phyloP scores from a whole-genome alignment of 345 rosid genomes.

The Syzygium grande region DNA sequence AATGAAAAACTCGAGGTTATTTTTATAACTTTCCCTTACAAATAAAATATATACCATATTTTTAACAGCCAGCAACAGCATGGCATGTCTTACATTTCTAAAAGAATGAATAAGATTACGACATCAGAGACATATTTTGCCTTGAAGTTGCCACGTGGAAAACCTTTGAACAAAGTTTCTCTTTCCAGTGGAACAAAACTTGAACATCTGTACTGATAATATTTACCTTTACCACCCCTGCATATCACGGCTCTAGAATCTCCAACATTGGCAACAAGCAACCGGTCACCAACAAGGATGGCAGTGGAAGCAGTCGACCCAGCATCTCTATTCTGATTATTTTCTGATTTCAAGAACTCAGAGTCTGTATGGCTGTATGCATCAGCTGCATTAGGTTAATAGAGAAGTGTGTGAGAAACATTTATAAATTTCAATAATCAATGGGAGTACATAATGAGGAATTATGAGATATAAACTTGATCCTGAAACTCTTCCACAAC shows the following conservation, averaged over 20 bases:
- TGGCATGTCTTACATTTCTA: not conserved
- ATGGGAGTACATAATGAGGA: constrained; percentile 7
- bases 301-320: constrained; percentile 99
- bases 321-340: constrained; percentile 93
- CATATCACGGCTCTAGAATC: not conserved
- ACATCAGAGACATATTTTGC: not conserved
- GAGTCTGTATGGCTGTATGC: constrained; percentile 91
- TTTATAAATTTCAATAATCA: not conserved
- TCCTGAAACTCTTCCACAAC: not conserved
- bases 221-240: constrained; percentile 61
- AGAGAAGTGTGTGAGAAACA: not conserved
- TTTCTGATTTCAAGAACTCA: constrained; percentile 87
- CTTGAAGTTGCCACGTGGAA: not conserved
- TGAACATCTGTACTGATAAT: not conserved
- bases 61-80: not conserved
- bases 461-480: not conserved
- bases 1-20: too few species aligned
- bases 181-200: not conserved
- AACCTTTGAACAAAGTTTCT: not conserved
- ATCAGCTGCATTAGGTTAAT: constrained; percentile 52
- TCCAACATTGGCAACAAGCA: not conserved
- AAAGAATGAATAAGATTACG: not conserved
- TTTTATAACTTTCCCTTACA: not conserved
- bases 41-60: not conserved
- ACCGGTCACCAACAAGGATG: constrained; percentile 29